Percentiles rank a stretch among this genome's conserved stretches.
Conservation (phyloP, 2,329 filamentous ascomycete genomes). For the Colletotrichum camelliae region DNA sequence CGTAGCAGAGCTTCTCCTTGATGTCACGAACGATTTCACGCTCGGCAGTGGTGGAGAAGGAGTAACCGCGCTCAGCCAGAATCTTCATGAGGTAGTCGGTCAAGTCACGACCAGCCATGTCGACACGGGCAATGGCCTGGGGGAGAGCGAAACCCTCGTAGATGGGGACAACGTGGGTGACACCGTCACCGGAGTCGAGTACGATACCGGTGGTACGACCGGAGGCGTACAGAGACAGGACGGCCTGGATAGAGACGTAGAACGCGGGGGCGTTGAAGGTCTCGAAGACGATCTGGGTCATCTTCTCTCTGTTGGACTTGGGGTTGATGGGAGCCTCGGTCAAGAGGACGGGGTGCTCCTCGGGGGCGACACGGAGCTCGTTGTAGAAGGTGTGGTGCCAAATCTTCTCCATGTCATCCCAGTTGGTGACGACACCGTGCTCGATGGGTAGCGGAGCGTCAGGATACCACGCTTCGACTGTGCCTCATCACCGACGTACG, state of each 20-base stretch:
- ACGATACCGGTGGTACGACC: constrained; percentile 99
- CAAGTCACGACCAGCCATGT: constrained; percentile 99
- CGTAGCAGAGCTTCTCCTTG: constrained; percentile 99
- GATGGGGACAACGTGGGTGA: constrained; percentile 99
- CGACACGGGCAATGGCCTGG: constrained; percentile 99
- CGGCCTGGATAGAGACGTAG: constrained; percentile 99
- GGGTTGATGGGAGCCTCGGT: constrained; percentile 99
- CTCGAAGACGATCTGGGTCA: constrained; percentile 99
- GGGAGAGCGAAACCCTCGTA: constrained; percentile 99
- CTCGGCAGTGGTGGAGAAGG: constrained; percentile 99
- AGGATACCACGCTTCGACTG: constrained; percentile 99
- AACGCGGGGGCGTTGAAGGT: constrained; percentile 99
- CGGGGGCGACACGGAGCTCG: constrained; percentile 98
- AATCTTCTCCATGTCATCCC: constrained; percentile 99
- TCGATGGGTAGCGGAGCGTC: constrained; percentile 98
- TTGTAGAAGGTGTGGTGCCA: constrained; percentile 99
- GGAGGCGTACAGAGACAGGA: constrained; percentile 98
- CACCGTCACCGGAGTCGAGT: constrained; percentile 99
- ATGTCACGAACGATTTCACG: constrained; percentile 99
- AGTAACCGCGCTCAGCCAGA: constrained; percentile 97
- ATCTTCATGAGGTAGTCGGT: constrained; percentile 99
- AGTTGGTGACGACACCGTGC: constrained; percentile 99
- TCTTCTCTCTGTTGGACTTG: constrained; percentile 99
- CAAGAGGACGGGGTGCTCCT: constrained; percentile 99
- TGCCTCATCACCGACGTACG: constrained; percentile 99